Conservation (phyloP, 805 yeast genomes). For the Priceomyces carsonii region DNA sequence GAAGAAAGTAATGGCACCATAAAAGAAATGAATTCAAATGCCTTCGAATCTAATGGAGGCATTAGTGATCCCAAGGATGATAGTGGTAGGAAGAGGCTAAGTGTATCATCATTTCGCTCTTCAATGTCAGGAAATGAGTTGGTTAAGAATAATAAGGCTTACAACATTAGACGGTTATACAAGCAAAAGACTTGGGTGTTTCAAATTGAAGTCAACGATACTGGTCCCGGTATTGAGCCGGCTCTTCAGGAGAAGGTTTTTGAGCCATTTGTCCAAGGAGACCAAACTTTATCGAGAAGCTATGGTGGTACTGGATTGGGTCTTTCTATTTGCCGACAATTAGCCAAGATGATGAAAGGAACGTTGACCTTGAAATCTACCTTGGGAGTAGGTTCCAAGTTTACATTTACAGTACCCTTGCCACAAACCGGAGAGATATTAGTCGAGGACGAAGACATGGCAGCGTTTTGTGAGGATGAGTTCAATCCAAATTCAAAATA, state of each 20-base stretch:
- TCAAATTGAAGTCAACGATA: constrained; percentile 77
- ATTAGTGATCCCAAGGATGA: neutral
- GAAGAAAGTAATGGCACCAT: neutral
- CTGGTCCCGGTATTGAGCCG: constrained; percentile 93
- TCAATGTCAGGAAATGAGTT: constrained; percentile 26
- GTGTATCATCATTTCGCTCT: constrained; percentile 8
- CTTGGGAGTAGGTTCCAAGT: constrained; percentile 82
- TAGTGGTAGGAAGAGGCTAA: neutral
- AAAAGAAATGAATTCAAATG: neutral
- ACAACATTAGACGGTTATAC: constrained; percentile 33
- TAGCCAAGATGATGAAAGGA: constrained; percentile 90
- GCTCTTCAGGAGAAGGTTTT: constrained; percentile 80
- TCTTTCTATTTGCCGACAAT: constrained; percentile 81
- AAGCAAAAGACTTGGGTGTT: constrained; percentile 54
- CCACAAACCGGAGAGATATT: constrained; percentile 61
- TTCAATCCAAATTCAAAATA: constrained; percentile 57
- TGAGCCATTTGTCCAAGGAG: constrained; percentile 97
- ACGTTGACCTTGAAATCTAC: constrained; percentile 71
- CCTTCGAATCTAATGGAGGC: neutral
- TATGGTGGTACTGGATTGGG: constrained; percentile 98
- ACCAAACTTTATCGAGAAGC: constrained; percentile 85
- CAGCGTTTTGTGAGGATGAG: constrained; percentile 61
- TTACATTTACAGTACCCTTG: constrained; percentile 77
- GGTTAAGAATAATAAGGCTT: constrained; percentile 36
- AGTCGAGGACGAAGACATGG: constrained; percentile 36